Base-by-base conservation (phyloP, 306 rosid genomes). In the Cicer judaicum region DNA sequence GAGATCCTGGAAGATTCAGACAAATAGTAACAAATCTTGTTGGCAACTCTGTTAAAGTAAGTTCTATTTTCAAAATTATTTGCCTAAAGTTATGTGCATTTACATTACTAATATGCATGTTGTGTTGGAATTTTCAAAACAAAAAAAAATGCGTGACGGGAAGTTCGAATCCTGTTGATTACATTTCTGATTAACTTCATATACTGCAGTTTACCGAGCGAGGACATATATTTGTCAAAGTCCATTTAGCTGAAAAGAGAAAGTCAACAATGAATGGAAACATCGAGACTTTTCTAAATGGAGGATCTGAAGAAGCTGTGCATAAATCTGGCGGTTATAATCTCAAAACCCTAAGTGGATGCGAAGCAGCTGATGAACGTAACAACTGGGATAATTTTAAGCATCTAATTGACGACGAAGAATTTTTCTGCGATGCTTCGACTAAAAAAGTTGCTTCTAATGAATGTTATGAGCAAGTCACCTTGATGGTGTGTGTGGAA, bases 1-100 rank as follows among this genome's bases (percentile, higher is more conserved):
- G 99, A 38, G 99, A 95, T 89, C 97, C 98, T 0, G 97, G 99
- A 80, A 85, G 99, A 84, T 95, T 95, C 90, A 86, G 99, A 75
- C 99, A 95, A 79, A 92, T 95, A 39, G 80, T 95, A 49, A 95
- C 98, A 74, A 95, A 95, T 84, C 98, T 95, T 70, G 99, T 95
- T 54, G 97, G 97, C 48, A 95, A 95, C 89, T 95, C 99, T 46
- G 92, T 95, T 70, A 95, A 95, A 82, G 99, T 92, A 82, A 79
- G 96, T 74, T 67, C 7, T 59, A 34, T 52, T 49, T 78, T 76
- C 64, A 2, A 50, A 55, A 3, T 78, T 41, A 21, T 34, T 47
- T n/a, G 10, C 48, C 63, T 68, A 36, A 56, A 57, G 70, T 24
- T 24, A 47, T 44, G 10, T 48, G 52, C 43, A 52, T 53, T 66